Base-by-base conservation (phyloP, 331 rosid genomes). In the Prunus yedoensis region DNA sequence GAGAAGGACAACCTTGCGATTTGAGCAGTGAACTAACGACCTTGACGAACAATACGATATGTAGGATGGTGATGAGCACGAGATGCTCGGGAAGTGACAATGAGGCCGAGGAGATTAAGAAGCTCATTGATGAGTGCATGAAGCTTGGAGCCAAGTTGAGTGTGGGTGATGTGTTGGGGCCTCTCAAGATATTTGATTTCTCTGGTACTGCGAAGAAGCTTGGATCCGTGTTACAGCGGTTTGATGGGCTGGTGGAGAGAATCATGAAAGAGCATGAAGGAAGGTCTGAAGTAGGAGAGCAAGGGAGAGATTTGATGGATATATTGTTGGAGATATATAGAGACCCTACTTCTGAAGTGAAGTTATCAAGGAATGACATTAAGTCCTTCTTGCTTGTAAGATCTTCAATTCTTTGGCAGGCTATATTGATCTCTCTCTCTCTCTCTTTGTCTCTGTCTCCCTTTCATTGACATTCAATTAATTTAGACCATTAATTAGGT, bases 301-400 rank as follows among this genome's bases (percentile, higher is more conserved):
- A 41, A 65, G 63, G 41, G 17, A 21, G 6, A n/a, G 89, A 89
- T 51, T 74, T 87, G 81, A 81, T 85, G 91, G 97, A 92, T 62
- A 83, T 92, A 15, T 47, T 92, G 10, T 52, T 90, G 50, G 75
- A 82, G 77, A 83, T 82, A 20, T 67, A 82, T 61, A 69, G 74
- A 11, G 87, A 88, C 78, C 82, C 88, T 20, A 66, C 59, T 5
- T 87, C 91, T 80, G 83, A 90, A 67, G 74, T 88, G 18, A 85
- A 70, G 74, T 51, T 90, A 38, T 64, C 83, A 25, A 83, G 85
- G 71, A 87, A 76, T 32, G 88, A 90, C 77, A 70, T 90, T 67
- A 90, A 90, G 74, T 83, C 84, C 18, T 90, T 90, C 80, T 87
- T 90, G 74, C 77, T 90, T 3, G 91, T 90, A 78, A 85, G 93